phyloP scores from a whole-genome alignment of 306 rosid species.

The Rosa lucieae region DNA sequence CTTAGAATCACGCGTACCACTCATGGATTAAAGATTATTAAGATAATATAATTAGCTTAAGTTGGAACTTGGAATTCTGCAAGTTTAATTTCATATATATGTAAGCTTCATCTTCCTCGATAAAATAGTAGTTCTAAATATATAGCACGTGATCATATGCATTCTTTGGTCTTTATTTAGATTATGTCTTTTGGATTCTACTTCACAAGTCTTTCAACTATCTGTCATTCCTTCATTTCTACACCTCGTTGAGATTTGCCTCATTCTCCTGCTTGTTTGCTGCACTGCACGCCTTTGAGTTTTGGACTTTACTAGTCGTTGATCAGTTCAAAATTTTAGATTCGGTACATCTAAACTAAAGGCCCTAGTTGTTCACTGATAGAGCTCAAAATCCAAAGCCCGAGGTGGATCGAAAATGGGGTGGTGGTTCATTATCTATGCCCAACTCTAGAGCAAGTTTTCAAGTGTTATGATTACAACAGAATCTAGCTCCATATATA shows the following conservation, averaged over 20 bases:
- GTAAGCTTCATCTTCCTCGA: neutral
- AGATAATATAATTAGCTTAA: neutral
- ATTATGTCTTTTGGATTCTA: neutral
- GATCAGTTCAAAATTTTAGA: neutral
- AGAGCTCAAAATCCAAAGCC: too few relatives aligned
- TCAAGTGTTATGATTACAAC: too few relatives aligned
- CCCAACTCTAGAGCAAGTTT: too few relatives aligned
- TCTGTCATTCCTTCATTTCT: slow-evolving; percentile 12
- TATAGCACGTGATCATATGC: neutral
- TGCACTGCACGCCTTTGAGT: neutral
- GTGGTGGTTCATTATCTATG: too few relatives aligned
- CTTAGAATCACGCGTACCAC: neutral
- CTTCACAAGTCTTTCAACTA: neutral
- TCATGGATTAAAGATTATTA: neutral
- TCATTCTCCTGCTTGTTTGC: neutral
- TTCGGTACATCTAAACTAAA: neutral
- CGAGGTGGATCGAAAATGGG: too few relatives aligned
- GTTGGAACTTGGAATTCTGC: slow-evolving; percentile 1
- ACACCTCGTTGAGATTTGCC: neutral
- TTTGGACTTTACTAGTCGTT: neutral
- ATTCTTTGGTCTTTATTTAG: neutral
- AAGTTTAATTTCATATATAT: neutral
- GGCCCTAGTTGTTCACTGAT: neutral
- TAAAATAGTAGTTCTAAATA: neutral
- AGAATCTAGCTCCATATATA: too few relatives aligned